Base-by-base conservation (phyloP, 306 rosid species). In the Cicer yamashitae region DNA sequence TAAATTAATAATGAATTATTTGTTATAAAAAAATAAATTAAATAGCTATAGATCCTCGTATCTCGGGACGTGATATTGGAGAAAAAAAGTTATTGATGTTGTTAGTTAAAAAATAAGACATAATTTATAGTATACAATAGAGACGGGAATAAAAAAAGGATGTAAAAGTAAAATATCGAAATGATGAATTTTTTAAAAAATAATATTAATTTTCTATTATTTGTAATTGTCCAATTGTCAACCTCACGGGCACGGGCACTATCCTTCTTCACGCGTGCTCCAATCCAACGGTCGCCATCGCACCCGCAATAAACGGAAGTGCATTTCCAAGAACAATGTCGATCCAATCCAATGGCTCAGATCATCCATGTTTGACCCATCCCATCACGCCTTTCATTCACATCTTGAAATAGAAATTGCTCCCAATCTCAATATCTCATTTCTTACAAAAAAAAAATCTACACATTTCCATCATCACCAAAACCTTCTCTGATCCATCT, bases 221-320 rank as follows among this genome's bases (percentile, higher is more conserved):
- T 60, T 60, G 7, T 60, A 60, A 47, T 43, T 15, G 70, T 67
- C 67, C 81, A 74, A 67, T 84, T 84, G 92, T 89, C 97, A 91
- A 84, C 85, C 68, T 74, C 73, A 83, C 9, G 90, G 84, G 80
- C n/a, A 88, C 84, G 90, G 85, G 80, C 15, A 88, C 84, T 84
- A 67, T 73, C 73, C 58, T 77, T 11, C 75, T 73, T 83, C 98
- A 91, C 98, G 97, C 98, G 97, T 88, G 98, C 91, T 79, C 53
- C 71, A 54, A 94, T 91, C 97, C 71, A 41, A 90, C 91, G 98
- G 90, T 51, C 66, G 10, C 3, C 25, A 57, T 82, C 73, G 18
- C 79, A 66, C 76, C 93, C 91, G 93, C 74, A 68, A 83, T 81
- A 77, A 71, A 84, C 97, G 93, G 93, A 91, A 79, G 77, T 74